Conservation (phyloP, 768 basidiomycete species). For the Lactarius akahatsu region DNA sequence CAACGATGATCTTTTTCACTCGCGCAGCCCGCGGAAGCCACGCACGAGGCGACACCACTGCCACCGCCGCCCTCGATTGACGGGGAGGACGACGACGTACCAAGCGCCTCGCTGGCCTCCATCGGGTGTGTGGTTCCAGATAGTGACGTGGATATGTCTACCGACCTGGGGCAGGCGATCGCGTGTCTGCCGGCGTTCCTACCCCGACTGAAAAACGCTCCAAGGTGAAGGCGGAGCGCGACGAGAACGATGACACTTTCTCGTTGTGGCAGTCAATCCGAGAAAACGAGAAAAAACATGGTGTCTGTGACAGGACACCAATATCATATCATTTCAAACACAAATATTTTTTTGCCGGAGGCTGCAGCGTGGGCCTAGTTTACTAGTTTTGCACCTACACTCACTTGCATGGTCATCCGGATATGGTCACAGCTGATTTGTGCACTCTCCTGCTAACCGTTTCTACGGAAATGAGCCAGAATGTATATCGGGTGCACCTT, state of each 20-base stretch:
- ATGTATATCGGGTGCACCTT: no score
- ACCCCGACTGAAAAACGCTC: background rate
- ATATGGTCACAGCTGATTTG: no score
- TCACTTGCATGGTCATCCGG: no score
- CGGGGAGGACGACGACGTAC: background rate
- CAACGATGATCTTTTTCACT: background rate
- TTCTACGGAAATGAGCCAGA: no score
- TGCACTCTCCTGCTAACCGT: no score
- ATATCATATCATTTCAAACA: no score
- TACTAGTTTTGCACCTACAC: no score
- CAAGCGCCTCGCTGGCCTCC: background rate
- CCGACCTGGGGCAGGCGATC: slow-evolving; percentile 19
- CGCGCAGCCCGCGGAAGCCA: slow-evolving; percentile 7
- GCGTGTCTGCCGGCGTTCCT: background rate
- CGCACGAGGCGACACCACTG: background rate
- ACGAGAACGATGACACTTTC: slow-evolving; percentile 30
- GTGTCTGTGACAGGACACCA: background rate
- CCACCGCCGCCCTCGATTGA: background rate
- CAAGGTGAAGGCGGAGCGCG: slow-evolving; percentile 9
- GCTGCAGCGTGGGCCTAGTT: no score
- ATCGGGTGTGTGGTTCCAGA: background rate
- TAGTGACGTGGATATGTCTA: slow-evolving; percentile 14
- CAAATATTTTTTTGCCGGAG: no score
- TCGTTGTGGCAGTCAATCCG: background rate
- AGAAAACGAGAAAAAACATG: background rate